Conservation (phyloP, 2,329 filamentous ascomycete genomes). For the Trichoderma pleuroti region DNA sequence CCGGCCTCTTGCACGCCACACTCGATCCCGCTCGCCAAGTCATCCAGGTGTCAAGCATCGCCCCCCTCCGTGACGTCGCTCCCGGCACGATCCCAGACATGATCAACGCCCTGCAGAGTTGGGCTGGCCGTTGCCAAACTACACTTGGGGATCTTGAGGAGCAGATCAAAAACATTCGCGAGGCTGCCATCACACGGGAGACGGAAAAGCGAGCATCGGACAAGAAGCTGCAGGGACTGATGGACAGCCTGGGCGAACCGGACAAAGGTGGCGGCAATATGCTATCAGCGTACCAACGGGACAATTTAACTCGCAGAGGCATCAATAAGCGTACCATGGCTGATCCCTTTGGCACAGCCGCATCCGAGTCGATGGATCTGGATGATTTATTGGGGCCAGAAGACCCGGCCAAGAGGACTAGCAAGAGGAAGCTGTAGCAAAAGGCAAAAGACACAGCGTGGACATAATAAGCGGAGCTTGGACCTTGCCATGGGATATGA, state of each 20-base stretch:
- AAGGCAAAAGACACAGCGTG: background rate
- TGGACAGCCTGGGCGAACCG: constrained; percentile 44
- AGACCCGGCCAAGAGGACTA: constrained; percentile 49
- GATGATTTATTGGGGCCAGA: constrained; percentile 49
- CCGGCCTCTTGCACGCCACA: constrained; percentile 74
- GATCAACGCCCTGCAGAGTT: constrained; percentile 64
- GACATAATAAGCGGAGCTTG: constrained; percentile 14
- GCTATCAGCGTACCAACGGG: constrained; percentile 23
- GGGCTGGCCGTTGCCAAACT: constrained; percentile 72
- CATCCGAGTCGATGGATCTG: constrained; percentile 51
- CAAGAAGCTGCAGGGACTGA: constrained; percentile 45
- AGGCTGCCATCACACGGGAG: constrained; percentile 52
- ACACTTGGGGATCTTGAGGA: constrained; percentile 72
- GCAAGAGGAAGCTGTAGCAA: constrained; percentile 51
- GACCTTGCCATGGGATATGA: background rate
- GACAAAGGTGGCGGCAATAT: constrained; percentile 34
- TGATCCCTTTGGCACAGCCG: constrained; percentile 39
- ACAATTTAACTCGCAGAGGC: constrained; percentile 27
- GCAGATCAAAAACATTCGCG: constrained; percentile 66
- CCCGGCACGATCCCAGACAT: constrained; percentile 69
- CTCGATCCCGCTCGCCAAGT: constrained; percentile 74
- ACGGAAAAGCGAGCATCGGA: constrained; percentile 48
- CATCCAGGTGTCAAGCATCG: constrained; percentile 75
- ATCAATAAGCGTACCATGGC: constrained; percentile 39
- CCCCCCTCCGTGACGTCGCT: constrained; percentile 80